Evolutionary conservation across 768 basidiomycete species (phyloP), one percentile per base, ranked within the genome.

Genomic region (Coprinopsis marcescibilis): DNA sequence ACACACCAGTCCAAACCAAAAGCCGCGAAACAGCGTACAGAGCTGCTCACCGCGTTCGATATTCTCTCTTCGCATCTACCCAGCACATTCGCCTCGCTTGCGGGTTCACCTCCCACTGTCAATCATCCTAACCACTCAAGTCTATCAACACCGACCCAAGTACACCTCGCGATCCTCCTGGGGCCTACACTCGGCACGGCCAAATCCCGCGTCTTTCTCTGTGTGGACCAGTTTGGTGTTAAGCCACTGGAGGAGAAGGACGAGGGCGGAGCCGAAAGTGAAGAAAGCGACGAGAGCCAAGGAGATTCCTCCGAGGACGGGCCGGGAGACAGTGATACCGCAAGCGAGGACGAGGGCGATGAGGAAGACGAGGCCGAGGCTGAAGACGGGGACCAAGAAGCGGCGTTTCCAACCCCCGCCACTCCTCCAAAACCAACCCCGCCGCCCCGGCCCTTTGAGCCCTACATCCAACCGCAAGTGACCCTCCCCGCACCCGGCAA

Each of bases 51-150:
- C 3, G 77, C 85, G 6, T 81, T 80, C 44, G 88, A 89, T 56
- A 82, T 77, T 0, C 72, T 90, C 15, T 65, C 78, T 0, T 89
- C 83, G 1, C 88, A 90, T 62, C 66, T 89, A 11, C 69, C 75
- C 43, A 85, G 85, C 0, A 88, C 88, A 0, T 89, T 89, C 58
- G 72, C 78, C 7, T 76, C n/a, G n/a, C n/a, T n/a, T n/a, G n/a
- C n/a, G n/a, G n/a, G n/a, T n/a, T n/a, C n/a, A n/a, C n/a, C n/a
- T n/a, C n/a, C n/a, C 84, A 0, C 68, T 90, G 4, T 84, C 86
- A 1, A 80, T 80, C 0, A 81, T 87, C 0, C 65, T 86, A 15
- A 30, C 15, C 43, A 44, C 30, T 47, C 30, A 20, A 19, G 20
- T 2, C n/a, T 12, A 25, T 15, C 14, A 7, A 27, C 29, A 15